Percentiles rank a stretch among this genome's conserved stretches.
phyloP scores from a whole-genome alignment of 2,329 filamentous ascomycete species.

The Karstenula rhodostoma region DNA sequence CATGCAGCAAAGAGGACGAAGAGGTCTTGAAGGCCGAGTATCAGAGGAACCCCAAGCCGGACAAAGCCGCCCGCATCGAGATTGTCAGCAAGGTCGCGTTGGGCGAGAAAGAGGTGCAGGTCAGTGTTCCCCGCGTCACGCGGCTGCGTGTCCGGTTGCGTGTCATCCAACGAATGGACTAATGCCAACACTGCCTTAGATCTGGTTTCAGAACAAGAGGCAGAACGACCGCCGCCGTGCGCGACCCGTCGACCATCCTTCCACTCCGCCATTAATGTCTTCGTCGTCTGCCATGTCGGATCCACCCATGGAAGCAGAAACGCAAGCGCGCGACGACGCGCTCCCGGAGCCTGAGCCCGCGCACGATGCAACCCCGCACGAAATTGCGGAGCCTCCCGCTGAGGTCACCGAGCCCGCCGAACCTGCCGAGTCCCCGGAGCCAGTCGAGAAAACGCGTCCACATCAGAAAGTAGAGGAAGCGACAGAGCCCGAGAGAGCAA shows the following conservation, averaged over 20 bases:
- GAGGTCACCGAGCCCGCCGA: slow-evolving; percentile 6
- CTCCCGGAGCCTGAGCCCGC: slow-evolving; percentile 23
- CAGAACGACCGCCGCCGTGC: slow-evolving; percentile 93
- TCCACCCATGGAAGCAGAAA: slow-evolving; percentile 42
- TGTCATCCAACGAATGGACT: slow-evolving; percentile 31
- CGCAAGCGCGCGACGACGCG: slow-evolving; percentile 32
- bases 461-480: background rate
- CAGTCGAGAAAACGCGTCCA: slow-evolving; percentile 23
- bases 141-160: slow-evolving; percentile 35
- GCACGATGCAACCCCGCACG: slow-evolving; percentile 26
- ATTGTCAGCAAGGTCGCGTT: slow-evolving; percentile 87
- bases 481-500: slow-evolving; percentile 20
- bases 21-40: slow-evolving; percentile 87
- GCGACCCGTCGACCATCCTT: slow-evolving; percentile 68
- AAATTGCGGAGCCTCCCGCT: slow-evolving; percentile 8
- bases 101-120: slow-evolving; percentile 96
- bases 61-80: slow-evolving; percentile 84
- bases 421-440: background rate
- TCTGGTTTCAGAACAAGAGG: slow-evolving; percentile 96
- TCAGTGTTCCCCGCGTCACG: slow-evolving; percentile 57
- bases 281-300: slow-evolving; percentile 49
- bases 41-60: slow-evolving; percentile 84
- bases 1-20: slow-evolving; percentile 73
- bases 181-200: slow-evolving; percentile 62
- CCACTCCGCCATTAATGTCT: slow-evolving; percentile 44